A percentile compares a stretch with the other conserved stretches of the same genome.
Conservation (phyloP, 2,329 filamentous ascomycete genomes). For the Ophiostoma populinum region DNA sequence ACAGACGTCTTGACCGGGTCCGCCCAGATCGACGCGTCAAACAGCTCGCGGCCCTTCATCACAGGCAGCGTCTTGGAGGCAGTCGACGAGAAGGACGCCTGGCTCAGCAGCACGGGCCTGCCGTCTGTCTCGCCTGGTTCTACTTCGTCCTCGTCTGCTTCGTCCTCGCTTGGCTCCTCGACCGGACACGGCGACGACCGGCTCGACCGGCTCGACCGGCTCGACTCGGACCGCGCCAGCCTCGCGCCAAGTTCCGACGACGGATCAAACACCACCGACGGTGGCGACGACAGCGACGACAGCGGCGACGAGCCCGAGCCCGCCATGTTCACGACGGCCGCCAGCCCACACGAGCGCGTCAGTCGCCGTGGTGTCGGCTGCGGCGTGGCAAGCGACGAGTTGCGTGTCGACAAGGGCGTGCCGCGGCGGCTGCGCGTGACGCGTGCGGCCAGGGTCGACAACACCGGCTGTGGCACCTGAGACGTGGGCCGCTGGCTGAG, state of each 20-base stretch:
- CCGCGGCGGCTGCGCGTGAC: no score
- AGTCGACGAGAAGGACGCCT: conserved; percentile 14
- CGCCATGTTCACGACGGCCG: conserved; percentile 9
- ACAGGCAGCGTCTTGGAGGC: conserved; percentile 29
- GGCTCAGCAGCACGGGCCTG: conserved; percentile 21
- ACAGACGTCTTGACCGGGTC: conserved; percentile 51
- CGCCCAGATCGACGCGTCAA: conserved; percentile 53
- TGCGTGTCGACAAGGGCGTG: no score
- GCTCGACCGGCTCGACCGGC: conserved; percentile 18
- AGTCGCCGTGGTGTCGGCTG: conserved; percentile 12
- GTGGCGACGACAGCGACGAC: conserved; percentile 41
- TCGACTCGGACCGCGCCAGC: no score
- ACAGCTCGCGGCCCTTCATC: conserved; percentile 54
- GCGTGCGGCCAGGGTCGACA: no score
- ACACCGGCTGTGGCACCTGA: no score
- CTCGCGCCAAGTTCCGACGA: conserved; percentile 20
- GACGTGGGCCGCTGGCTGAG: not conserved
- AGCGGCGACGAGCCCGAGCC: conserved; percentile 13
- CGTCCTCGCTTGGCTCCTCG: conserved; percentile 4
- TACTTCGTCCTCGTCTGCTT: conserved; percentile 25
- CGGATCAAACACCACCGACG: conserved; percentile 33
- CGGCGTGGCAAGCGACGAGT: no score
- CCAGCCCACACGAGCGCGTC: conserved; percentile 8
- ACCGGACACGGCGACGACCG: conserved; percentile 16
- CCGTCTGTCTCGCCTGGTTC: conserved; percentile 11